phyloP scores from a whole-genome alignment of 352 stramenopile genomes.

The Globisporangium canariense region DNA sequence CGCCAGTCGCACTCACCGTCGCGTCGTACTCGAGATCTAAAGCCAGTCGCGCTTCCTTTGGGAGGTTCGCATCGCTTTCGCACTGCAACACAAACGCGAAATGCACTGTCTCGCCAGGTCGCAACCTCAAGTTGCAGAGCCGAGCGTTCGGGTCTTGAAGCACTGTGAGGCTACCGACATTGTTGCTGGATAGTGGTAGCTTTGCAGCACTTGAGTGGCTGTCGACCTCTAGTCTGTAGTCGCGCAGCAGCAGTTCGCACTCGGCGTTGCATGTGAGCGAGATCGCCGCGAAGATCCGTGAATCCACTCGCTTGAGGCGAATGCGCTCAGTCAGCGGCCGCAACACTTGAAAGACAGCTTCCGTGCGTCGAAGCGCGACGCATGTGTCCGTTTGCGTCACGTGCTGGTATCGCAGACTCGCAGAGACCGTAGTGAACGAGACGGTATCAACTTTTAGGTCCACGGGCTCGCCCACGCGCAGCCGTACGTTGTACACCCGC shows the following conservation, averaged over 20 bases:
- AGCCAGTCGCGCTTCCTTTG: slow-evolving; percentile 4
- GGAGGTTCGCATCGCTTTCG: background rate
- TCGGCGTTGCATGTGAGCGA: slow-evolving; percentile 39
- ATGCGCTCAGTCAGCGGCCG: slow-evolving; percentile 31
- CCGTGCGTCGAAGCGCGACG: slow-evolving; percentile 22
- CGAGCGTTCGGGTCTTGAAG: slow-evolving; percentile 37
- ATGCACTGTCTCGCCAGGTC: slow-evolving; percentile 31
- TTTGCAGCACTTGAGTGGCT: background rate
- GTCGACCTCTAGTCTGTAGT: slow-evolving; percentile 28
- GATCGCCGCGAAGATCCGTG: slow-evolving; percentile 27
- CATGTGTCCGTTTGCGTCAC: slow-evolving; percentile 15
- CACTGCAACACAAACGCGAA: slow-evolving; percentile 37
- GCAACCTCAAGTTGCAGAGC: slow-evolving; percentile 27
- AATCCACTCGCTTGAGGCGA: slow-evolving; percentile 34
- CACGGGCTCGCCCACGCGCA: slow-evolving; percentile 13
- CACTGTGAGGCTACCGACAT: slow-evolving; percentile 10
- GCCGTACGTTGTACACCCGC: slow-evolving; percentile 25
- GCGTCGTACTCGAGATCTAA: slow-evolving; percentile 16
- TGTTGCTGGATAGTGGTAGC: background rate
- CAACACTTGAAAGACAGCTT: slow-evolving; percentile 31
- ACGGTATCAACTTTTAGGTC: slow-evolving; percentile 5
- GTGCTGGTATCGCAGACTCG: slow-evolving; percentile 28
- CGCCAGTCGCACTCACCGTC: background rate
- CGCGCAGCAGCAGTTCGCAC: slow-evolving; percentile 23
- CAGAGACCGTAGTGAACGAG: slow-evolving; percentile 16